These are phyloP conservation scores for Symmetrospora coprosmae DNA, from an alignment of 768 basidiomycete species.

Conservation along the genomic window DNA sequence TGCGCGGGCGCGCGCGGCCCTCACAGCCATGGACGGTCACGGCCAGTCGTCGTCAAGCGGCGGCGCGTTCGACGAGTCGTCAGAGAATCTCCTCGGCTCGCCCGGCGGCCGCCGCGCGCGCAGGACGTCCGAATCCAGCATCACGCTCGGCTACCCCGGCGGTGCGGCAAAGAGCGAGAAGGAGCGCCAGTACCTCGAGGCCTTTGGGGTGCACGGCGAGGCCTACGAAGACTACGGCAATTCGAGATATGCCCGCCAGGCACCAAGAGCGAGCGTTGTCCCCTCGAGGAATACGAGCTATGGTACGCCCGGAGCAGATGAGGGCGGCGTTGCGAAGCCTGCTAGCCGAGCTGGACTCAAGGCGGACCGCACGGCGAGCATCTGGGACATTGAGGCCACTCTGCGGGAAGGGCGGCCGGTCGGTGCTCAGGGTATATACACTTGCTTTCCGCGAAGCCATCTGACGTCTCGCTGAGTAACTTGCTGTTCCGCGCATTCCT, in stretches of 20 bases:
- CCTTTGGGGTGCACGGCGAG: slow-evolving; percentile 18
- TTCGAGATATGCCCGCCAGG: neutral
- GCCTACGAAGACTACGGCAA: slow-evolving; percentile 17
- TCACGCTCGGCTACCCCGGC: slow-evolving; percentile 7
- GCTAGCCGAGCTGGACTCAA: no score
- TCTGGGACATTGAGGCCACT: slow-evolving; percentile 20
- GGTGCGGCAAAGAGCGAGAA: slow-evolving; percentile 3
- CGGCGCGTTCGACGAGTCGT: neutral
- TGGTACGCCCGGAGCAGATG: no score
- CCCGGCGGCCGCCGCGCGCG: neutral
- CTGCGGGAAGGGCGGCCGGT: slow-evolving; percentile 18
- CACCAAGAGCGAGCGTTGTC: neutral
- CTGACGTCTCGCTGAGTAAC: no score
- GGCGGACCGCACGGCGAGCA: slow-evolving; percentile 19
- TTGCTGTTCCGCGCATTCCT: no score
- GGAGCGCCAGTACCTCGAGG: slow-evolving; percentile 5
- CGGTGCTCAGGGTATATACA: no score
- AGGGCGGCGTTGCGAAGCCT: no score
- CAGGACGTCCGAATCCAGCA: neutral
- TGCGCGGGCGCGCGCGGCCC: slow-evolving; percentile 8
- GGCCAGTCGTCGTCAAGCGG: no score
- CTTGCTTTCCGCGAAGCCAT: no score
- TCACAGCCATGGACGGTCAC: neutral
- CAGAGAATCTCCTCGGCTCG: slow-evolving; percentile 1
- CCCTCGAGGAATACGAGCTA: slow-evolving; percentile 10